Evolutionary conservation across 1,284 basidiomycete species (phyloP), one percentile per base, ranked within the genome.

Genomic region (Fomitopsis betulina): DNA sequence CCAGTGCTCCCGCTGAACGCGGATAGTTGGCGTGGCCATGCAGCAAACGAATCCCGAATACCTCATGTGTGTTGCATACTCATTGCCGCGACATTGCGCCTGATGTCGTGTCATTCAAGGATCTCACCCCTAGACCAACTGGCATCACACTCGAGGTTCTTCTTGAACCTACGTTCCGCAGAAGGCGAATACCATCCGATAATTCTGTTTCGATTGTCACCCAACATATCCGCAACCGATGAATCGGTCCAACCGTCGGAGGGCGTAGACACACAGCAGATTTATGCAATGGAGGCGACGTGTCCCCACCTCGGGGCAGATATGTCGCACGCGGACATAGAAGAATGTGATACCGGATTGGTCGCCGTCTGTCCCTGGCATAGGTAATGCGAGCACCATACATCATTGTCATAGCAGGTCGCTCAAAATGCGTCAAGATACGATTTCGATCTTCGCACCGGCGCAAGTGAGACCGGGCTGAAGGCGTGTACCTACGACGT

Each of bases 301-400:
- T 94, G 93, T 68, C 92, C 92, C 0, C 93, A 94, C 73, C 79
- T 93, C 3, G 91, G 91, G 2, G 91, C 91, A 5, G 91, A 93
- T 54, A 79, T 94, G 67, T 90, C 87, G 33, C 88, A 92, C 72
- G 89, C 88, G 0, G 87, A 89, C 38, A 87, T 89, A 15, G 88
- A 91, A 66, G 87, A 90, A 59, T 85, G 79, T 58, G 87, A 84
- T 60, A 77, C 69, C 50, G 82, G 75, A 50, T 67, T 79, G 19
- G 82, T 85, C 13, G 83, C 84, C 50, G 89, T 93, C 5, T 93
- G 91, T 71, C 91, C 93, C 5, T 93, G 89, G 89, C 92, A 95
- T 73, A 82, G 89, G 80, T 88, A 71, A 23, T 5, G 42, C 10
- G 2, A 4, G 52, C 3, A 30, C 6, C 52, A 10, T 17, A 10